Percentiles rank a stretch among this genome's conserved stretches.
These are phyloP conservation scores for Aureobasidium sp. DNA, from an alignment of 2,329 filamentous ascomycete genomes.

Conservation along the genomic window DNA sequence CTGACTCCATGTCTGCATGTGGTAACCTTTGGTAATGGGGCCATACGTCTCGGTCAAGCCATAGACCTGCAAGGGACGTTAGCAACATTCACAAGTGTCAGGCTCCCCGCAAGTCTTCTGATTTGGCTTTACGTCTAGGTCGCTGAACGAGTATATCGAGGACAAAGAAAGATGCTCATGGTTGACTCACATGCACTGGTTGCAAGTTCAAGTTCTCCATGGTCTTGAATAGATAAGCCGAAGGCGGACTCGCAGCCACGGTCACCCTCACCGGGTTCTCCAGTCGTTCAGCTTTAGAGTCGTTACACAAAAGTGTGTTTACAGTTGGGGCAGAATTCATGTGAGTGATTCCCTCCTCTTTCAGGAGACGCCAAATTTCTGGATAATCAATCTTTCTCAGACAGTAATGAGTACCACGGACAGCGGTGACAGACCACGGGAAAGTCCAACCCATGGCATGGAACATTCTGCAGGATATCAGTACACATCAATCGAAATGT, in stretches of 20 bases:
- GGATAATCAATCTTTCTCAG: conserved; percentile 92
- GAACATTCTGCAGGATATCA: conserved; percentile 51
- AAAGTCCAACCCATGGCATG: conserved; percentile 51
- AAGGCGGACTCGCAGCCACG: conserved; percentile 86
- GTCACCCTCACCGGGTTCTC: conserved; percentile 69
- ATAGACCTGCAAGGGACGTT: conserved; percentile 66
- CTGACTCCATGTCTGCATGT: conserved; percentile 75
- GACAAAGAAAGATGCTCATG: background rate
- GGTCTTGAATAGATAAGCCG: conserved; percentile 81
- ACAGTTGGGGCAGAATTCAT: conserved; percentile 96
- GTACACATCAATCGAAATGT: background rate
- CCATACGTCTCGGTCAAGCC: conserved; percentile 86
- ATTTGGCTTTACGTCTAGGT: conserved; percentile 26
- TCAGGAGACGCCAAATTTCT: conserved; percentile 82
- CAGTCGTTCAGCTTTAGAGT: conserved; percentile 65
- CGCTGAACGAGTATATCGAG: background rate
- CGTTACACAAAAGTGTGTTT: conserved; percentile 83
- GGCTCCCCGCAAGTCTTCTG: background rate
- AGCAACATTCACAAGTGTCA: background rate
- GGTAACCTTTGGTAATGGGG: conserved; percentile 89
- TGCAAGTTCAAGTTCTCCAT: conserved; percentile 83
- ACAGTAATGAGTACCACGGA: conserved; percentile 90
- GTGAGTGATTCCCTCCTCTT: conserved; percentile 81
- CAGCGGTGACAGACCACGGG: conserved; percentile 70
- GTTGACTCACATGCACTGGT: conserved; percentile 38